Percentiles rank a stretch among this genome's conserved stretches.
Conservation (phyloP, 2,329 filamentous ascomycete species). For the Cordyceps fumosorosea region DNA sequence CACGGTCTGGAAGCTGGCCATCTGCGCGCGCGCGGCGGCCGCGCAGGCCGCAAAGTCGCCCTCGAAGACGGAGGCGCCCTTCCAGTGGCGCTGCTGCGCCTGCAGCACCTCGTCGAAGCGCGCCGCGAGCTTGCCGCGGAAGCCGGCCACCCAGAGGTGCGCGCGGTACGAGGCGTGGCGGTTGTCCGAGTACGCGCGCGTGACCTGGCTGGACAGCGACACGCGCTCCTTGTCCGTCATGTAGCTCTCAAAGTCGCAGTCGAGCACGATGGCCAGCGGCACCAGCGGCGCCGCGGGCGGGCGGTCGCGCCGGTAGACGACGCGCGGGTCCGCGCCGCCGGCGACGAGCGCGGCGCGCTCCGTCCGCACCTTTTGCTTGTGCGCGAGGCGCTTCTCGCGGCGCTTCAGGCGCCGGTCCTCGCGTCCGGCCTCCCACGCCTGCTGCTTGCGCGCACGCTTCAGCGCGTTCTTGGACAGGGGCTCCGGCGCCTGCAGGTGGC, state of each 20-base stretch:
- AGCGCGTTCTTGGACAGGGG: constrained; percentile 75
- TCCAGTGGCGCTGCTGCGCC: constrained; percentile 72
- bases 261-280: constrained; percentile 75
- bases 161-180: constrained; percentile 58
- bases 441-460: constrained; percentile 67
- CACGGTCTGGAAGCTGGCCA: constrained; percentile 41
- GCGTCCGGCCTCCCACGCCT: constrained; percentile 70
- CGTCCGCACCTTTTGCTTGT: constrained; percentile 41
- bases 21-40: constrained; percentile 57
- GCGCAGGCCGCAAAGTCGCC: constrained; percentile 68
- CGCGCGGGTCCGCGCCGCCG: constrained; percentile 36
- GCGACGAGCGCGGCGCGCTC: constrained; percentile 45
- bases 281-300: constrained; percentile 44
- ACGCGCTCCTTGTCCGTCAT: constrained; percentile 85
- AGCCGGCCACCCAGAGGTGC: constrained; percentile 72
- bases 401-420: constrained; percentile 48
- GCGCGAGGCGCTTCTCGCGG: constrained; percentile 48
- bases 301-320: constrained; percentile 28
- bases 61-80: constrained; percentile 64
- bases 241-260: constrained; percentile 85
- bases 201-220: constrained; percentile 77
- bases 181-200: constrained; percentile 85
- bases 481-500: constrained; percentile 10
- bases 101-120: constrained; percentile 72
- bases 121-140: constrained; percentile 65